Evolutionary conservation across 345 rosid genomes (phyloP), one percentile per base, ranked within the genome.

Genomic region (Populus alba): DNA sequence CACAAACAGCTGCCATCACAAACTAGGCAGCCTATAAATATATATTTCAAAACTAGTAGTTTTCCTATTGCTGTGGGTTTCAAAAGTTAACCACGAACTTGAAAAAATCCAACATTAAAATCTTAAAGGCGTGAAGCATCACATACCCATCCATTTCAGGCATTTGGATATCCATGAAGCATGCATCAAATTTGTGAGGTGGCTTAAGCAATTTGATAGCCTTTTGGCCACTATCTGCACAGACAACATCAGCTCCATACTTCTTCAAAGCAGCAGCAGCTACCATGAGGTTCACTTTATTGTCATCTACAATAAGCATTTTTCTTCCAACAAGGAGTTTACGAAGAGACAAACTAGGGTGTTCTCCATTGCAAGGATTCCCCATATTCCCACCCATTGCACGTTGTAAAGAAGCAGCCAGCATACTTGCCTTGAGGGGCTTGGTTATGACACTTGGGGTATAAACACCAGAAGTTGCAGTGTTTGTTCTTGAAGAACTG

Each of bases 81-180:
- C 43, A 70, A 43, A 78, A 61, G 20, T 66, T 13, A 75, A 71
- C 9, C 8, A 17, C 3, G 29, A 39, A 38, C 35, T 1, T 10
- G 53, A 59, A 59, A 45, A 17, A 62, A 65, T 20, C 5, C 6
- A 27, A 15, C 10, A 57, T 10, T 7, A 55, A 74, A 67, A 63
- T 43, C 16, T 41, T 15, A 18, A 66, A 65, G 49, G 63, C 71
- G 17, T 38, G 62, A 49, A 39, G 29, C 2, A 61, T 39, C 31
- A 71, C 88, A 78, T 93, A 95, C 99, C 99, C 99, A 75, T 95
- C 98, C 97, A 93, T 93, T 86, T 86, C 90, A 33, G 99, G 99
- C 99, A 95, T 95, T 79, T 95, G 99, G 80, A 95, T 92, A 84
- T 95, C 99, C 99, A 95, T 95, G 89, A 95, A 95, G 87, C 99